phyloP scores from a whole-genome alignment of 2,329 filamentous ascomycete genomes.

The Coniochaeta ligniaria region DNA sequence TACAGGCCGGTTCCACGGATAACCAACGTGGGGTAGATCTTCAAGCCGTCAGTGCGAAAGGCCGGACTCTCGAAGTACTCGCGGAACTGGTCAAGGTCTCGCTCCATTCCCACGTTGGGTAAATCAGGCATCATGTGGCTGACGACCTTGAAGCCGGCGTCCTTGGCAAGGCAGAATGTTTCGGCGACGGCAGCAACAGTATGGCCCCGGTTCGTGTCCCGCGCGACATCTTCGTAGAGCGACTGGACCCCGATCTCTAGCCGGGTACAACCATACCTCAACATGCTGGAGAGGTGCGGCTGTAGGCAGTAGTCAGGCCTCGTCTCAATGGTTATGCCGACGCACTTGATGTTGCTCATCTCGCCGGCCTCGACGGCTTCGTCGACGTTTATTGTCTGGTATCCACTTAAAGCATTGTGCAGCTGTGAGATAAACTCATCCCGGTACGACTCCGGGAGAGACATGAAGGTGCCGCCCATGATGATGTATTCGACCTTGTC shows the following conservation, averaged over 20 bases:
- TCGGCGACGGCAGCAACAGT: slow-evolving; percentile 93
- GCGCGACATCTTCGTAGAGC: slow-evolving; percentile 94
- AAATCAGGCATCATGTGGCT: slow-evolving; percentile 99
- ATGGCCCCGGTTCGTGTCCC: slow-evolving; percentile 94
- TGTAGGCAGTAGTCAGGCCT: slow-evolving; percentile 94
- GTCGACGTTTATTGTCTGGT: slow-evolving; percentile 89
- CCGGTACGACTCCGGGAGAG: slow-evolving; percentile 77
- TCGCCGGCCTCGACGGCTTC: slow-evolving; percentile 91
- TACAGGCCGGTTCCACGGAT: slow-evolving; percentile 95
- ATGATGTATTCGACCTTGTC: slow-evolving; percentile 99
- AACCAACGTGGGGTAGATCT: slow-evolving; percentile 96
- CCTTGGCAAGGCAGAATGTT: slow-evolving; percentile 95
- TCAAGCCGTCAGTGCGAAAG: slow-evolving; percentile 92
- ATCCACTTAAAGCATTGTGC: slow-evolving; percentile 94
- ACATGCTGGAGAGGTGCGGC: slow-evolving; percentile 91
- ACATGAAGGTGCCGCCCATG: slow-evolving; percentile 99
- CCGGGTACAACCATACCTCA: slow-evolving; percentile 94
- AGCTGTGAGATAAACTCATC: slow-evolving; percentile 93
- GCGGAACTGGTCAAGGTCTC: slow-evolving; percentile 91
- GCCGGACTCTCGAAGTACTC: slow-evolving; percentile 97
- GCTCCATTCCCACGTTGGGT: slow-evolving; percentile 97
- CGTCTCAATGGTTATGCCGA: slow-evolving; percentile 97
- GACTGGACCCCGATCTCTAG: slow-evolving; percentile 95
- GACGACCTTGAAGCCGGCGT: slow-evolving; percentile 97
- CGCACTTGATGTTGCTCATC: slow-evolving; percentile 96